Base-by-base conservation (phyloP, 805 yeast genomes). In the Saccharomycopsis schoenii region DNA sequence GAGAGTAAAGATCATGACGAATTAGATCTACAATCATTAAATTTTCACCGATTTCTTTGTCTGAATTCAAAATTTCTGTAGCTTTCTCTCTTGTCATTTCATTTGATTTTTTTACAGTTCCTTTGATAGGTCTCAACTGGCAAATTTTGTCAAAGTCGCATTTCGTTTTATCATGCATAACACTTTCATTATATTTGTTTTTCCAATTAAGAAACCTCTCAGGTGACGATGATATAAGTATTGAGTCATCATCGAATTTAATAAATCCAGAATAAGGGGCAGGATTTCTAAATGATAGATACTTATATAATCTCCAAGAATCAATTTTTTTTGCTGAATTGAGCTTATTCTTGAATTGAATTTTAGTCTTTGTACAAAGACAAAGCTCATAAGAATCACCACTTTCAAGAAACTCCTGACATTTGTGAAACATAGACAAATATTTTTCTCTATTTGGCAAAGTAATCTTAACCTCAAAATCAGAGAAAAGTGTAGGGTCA, bases 11-110 rank as follows among this genome's bases (percentile, higher is more conserved):
- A 69, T 94, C 99, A 72, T 96, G 97, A 60, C 99, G 81, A 56
- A 94, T 96, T 61, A 94, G 74, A 71, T 94, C 99, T 8, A 94
- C 96, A 74, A 94, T 94, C 99, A 94, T 94, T 61, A 94, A 75
- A 66, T 94, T 94, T 70, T 94, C 99, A 0, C 97, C 99, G 69
- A 87, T 82, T 71, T 94, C 99, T 71, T 94, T 94, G 2, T 96
- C 94, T 1, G 96, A 85, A 58, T 85, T 81, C 55, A 93, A 73
- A 21, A 90, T 80, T 43, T 72, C 70, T 2, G 83, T 76, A 0
- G 97, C 98, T 40, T 74, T 74, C 40, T 77, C 85, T 10, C 76
- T 67, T 6, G 81, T 77, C 74, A 87, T 77, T 0, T 73, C 80
- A 0, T 78, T 74, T 0, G 81, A 73, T 66, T 89, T 90, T 66